Percentiles rank a stretch among this genome's conserved stretches.
Evolutionary conservation across 2,329 filamentous ascomycete genomes (phyloP).

Genomic region (Eurotiales sp.): DNA sequence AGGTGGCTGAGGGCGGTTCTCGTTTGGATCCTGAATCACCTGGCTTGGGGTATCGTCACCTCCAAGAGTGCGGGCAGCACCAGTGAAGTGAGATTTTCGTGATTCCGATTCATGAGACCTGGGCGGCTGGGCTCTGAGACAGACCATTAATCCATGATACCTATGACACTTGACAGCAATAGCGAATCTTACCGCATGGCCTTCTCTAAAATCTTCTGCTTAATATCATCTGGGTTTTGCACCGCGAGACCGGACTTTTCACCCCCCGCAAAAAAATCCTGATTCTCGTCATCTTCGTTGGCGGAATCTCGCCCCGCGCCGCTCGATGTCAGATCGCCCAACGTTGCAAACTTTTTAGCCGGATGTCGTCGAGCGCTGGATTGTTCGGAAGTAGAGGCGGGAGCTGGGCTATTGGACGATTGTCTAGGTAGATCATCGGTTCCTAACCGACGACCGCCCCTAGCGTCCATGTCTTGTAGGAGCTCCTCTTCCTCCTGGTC

Average conservation of each 20-base stretch:
- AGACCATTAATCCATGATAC: neutral
- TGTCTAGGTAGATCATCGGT: slow-evolving; percentile 21
- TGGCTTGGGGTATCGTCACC: slow-evolving; percentile 61
- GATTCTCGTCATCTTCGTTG: slow-evolving; percentile 52
- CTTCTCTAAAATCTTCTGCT: slow-evolving; percentile 49
- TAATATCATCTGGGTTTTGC: slow-evolving; percentile 58
- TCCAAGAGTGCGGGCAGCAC: slow-evolving; percentile 61
- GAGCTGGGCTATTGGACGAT: slow-evolving; percentile 30
- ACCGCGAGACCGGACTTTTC: slow-evolving; percentile 67
- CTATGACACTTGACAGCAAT: neutral
- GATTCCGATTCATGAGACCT: slow-evolving; percentile 43
- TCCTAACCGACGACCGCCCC: slow-evolving; percentile 23
- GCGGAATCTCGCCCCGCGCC: slow-evolving; percentile 34
- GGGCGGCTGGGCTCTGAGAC: slow-evolving; percentile 27
- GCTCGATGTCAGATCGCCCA: slow-evolving; percentile 41
- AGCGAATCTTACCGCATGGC: slow-evolving; percentile 32
- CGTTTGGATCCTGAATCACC: slow-evolving; percentile 51
- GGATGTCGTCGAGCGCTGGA: slow-evolving; percentile 27
- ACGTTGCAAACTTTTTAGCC: slow-evolving; percentile 47
- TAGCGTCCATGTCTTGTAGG: slow-evolving; percentile 29
- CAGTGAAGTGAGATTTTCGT: slow-evolving; percentile 51
- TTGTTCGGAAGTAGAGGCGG: slow-evolving; percentile 28
- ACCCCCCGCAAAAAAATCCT: slow-evolving; percentile 61
- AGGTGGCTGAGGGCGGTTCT: slow-evolving; percentile 38
- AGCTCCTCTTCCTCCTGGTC: slow-evolving; percentile 40